phyloP scores from a whole-genome alignment of 768 basidiomycete species.

The Tylopilus cervinicoccineus region DNA sequence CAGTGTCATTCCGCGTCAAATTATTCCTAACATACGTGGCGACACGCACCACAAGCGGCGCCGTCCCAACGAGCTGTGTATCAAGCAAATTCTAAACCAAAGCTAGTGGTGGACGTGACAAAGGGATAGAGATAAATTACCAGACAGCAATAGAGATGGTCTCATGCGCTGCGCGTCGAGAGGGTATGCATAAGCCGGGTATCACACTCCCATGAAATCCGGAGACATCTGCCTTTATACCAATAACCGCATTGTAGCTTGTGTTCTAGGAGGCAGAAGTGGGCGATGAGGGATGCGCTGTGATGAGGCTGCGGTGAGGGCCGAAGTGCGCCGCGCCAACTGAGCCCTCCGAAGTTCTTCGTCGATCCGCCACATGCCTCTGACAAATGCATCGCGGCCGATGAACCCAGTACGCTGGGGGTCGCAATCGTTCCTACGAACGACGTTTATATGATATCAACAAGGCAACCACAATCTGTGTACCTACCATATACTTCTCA shows the following conservation, averaged over 20 bases:
- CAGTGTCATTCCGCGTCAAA: background rate
- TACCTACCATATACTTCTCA: conserved; percentile 66
- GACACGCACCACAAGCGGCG: background rate
- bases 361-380: conserved; percentile 85
- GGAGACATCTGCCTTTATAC: conserved; percentile 1
- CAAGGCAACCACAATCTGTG: background rate
- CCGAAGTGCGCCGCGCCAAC: conserved; percentile 29
- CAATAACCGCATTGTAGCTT: conserved; percentile 9
- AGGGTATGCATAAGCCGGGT: conserved; percentile 21
- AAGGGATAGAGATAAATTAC: conserved; percentile 14
- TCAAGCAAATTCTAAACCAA: background rate
- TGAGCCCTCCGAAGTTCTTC: conserved; percentile 71
- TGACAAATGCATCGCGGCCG: conserved; percentile 61
- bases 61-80: conserved; percentile 1
- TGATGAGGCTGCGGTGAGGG: conserved; percentile 31
- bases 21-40: conserved; percentile 3
- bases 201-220: conserved; percentile 6
- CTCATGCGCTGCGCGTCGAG: background rate
- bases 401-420: conserved; percentile 50
- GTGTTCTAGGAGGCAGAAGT: conserved; percentile 18
- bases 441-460: background rate
- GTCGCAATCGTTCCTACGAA: conserved; percentile 68
- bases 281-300: conserved; percentile 34
- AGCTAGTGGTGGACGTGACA: background rate
- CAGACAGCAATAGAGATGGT: background rate